A percentile compares a stretch with the other conserved stretches of the same genome.
Conservation (phyloP, 2,329 filamentous ascomycete genomes). For the Diaporthe sp. region DNA sequence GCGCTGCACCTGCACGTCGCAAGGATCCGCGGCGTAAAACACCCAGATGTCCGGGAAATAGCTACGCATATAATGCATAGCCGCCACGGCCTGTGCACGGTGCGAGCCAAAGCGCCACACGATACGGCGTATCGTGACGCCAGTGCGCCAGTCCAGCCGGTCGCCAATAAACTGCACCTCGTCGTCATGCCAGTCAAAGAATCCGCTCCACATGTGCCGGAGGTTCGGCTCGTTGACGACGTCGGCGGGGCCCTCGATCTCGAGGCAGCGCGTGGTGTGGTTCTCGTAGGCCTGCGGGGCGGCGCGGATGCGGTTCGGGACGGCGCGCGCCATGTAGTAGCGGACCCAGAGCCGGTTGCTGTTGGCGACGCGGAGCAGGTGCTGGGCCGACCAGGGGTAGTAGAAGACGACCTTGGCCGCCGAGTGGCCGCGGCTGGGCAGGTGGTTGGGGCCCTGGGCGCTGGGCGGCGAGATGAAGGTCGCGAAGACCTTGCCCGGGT, state of each 20-base stretch:
- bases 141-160: rapidly evolving
- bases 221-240: slow-evolving; percentile 20
- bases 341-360: background rate
- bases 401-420: slow-evolving; percentile 42
- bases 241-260: background rate
- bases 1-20: background rate
- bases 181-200: slow-evolving; percentile 32
- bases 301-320: slow-evolving; percentile 24
- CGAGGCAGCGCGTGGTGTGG: slow-evolving; percentile 23
- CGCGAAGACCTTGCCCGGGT: slow-evolving; percentile 27
- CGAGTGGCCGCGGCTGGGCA: background rate
- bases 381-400: slow-evolving; percentile 13
- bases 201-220: background rate
- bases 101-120: slow-evolving; percentile 38
- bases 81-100: slow-evolving; percentile 32
- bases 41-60: background rate
- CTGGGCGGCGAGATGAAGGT: slow-evolving; percentile 25
- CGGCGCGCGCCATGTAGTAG: background rate
- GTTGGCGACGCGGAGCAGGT: background rate
- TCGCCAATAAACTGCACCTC: background rate
- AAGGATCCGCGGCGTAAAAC: slow-evolving; percentile 24
- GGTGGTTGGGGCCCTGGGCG: background rate
- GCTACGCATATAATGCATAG: background rate
- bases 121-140: background rate
- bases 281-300: background rate